Evolutionary conservation across 179 eudicot genomes (phyloP).

Genomic region (Pouteria campechiana): DNA sequence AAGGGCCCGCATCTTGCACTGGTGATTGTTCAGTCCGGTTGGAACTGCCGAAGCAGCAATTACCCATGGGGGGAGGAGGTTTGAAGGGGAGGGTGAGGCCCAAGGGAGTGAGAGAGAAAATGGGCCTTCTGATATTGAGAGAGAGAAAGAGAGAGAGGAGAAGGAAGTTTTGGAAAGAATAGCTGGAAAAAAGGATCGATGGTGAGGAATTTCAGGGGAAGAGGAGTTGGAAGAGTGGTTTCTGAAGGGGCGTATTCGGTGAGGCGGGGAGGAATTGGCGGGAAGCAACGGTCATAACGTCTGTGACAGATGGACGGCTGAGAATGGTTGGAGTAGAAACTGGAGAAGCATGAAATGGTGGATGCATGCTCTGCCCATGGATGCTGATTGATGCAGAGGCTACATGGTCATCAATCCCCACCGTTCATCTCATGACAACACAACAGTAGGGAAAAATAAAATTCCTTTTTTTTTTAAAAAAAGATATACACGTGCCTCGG

Average conservation of each 20-base stretch:
- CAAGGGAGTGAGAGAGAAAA: not conserved
- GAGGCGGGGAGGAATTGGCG: slow-evolving; percentile 31
- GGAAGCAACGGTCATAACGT: slow-evolving; percentile 11
- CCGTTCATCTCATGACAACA: too few species aligned
- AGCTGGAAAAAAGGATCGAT: slow-evolving; percentile 7
- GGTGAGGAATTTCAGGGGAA: slow-evolving; percentile 31
- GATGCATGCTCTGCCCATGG: too few species aligned
- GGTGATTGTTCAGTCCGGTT: too few species aligned
- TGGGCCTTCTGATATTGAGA: not conserved
- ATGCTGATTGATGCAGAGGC: too few species aligned
- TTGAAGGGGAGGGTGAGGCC: not conserved
- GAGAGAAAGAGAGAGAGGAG: not conserved
- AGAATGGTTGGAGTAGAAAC: not conserved
- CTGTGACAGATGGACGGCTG: not conserved
- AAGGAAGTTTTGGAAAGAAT: not conserved
- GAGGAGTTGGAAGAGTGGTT: not conserved
- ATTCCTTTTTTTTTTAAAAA: too few species aligned
- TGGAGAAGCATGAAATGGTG: too few species aligned
- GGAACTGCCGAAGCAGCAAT: slow-evolving; percentile 37
- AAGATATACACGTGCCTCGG: too few species aligned
- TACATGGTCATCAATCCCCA: too few species aligned
- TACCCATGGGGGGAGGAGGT: slow-evolving; percentile 29
- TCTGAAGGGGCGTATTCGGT: slow-evolving; percentile 1
- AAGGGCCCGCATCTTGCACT: too few species aligned
- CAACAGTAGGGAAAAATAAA: too few species aligned